phyloP scores from a whole-genome alignment of 2,329 filamentous ascomycete species.

The Pestalotiopsis sp. region DNA sequence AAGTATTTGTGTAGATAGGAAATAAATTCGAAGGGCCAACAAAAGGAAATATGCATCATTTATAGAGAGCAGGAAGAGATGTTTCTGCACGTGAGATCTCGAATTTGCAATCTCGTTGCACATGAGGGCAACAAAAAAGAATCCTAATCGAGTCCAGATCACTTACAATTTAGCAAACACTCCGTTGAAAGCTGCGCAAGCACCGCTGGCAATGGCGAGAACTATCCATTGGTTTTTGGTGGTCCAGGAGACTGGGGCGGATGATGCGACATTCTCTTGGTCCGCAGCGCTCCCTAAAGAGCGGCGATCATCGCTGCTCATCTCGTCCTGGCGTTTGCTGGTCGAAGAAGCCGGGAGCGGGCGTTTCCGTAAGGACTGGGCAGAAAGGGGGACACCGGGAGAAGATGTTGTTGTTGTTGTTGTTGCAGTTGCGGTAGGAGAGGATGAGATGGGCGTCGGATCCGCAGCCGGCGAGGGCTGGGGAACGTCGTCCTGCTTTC shows the following conservation, averaged over 20 bases:
- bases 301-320: neutral
- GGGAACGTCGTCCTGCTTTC: neutral
- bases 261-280: neutral
- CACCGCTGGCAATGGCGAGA: constrained; percentile 72
- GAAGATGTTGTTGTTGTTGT: neutral
- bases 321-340: neutral
- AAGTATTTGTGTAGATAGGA: too few relatives aligned
- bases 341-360: neutral
- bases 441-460: neutral
- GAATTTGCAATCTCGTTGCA: too few relatives aligned
- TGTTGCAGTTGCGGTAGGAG: neutral
- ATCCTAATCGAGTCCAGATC: neutral
- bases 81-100: too few relatives aligned
- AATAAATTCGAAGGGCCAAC: too few relatives aligned
- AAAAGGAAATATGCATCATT: too few relatives aligned
- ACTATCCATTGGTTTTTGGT: constrained; percentile 60
- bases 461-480: neutral
- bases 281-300: neutral
- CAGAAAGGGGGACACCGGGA: neutral
- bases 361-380: constrained; percentile 2
- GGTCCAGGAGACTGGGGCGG: constrained; percentile 22
- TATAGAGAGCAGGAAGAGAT: too few relatives aligned
- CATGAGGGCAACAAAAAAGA: neutral
- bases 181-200: constrained; percentile 79
- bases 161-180: constrained; percentile 81